Evolutionary conservation across 1,284 basidiomycete species (phyloP), one percentile per base, ranked within the genome.

Genomic region (Mycosarcoma mackinlayi): DNA sequence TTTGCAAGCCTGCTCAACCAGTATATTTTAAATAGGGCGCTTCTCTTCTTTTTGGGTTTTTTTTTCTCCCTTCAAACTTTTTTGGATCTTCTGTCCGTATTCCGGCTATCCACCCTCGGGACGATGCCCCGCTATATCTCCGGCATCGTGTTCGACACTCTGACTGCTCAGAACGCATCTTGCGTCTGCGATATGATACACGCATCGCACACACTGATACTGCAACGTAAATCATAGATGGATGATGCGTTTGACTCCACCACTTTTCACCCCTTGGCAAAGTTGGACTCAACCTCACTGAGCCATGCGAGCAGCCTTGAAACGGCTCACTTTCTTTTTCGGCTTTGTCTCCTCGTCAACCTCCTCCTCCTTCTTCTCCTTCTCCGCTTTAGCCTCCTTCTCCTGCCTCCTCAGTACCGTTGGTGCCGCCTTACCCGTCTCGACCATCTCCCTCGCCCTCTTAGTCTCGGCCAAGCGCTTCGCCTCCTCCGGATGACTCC

Each of bases 301-400:
- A 19, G 31, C 63, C 63, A 63, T 63, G 16, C 69, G 55, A 52
- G 65, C 35, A 45, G 70, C 70, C 40, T 73, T 73, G 56, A 73
- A 73, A 4, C 70, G 52, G 21, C 47, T 53, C 19, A 73, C 57
- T 47, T 68, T 73, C 42, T 68, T 68, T 46, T 63, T 41, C 6
- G 27, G n/a, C 18, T 11, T 55, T 13, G 18, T 25, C 33, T 35
- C 42, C 25, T n/a, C 41, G 21, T 10, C 23, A 7, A 23, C 18
- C 35, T 33, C 18, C 19, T 34, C 28, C 31, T 39, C 18, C 25
- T 2, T 21, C 40, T 33, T 19, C 18, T 28, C 34, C n/a, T 33
- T 28, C 4, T 30, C 33, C 16, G 1, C 31, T 6, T 14, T 18
- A 21, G 28, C 21, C 6, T 38, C 35, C 45, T 34, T 18, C 23